Evolutionary conservation across 768 basidiomycete species (phyloP).

Genomic region (Fibroporia radiculosa): DNA sequence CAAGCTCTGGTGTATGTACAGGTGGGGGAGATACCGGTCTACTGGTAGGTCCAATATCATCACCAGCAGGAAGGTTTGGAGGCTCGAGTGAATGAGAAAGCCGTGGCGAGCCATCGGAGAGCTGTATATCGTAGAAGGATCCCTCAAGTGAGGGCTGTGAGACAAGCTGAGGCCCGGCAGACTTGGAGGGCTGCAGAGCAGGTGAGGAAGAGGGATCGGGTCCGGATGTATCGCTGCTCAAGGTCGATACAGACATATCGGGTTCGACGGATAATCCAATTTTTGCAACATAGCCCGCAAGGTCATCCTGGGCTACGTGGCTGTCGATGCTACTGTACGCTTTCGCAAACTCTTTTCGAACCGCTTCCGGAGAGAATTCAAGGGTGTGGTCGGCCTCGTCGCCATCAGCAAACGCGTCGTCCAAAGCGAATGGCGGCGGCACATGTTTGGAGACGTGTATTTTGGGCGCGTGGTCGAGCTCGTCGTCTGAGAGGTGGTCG

Average conservation of each 20-base stretch:
- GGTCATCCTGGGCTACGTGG: constrained; percentile 26
- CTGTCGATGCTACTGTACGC: constrained; percentile 31
- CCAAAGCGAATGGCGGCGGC: constrained; percentile 19
- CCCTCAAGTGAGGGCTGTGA: constrained; percentile 15
- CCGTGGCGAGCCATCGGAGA: constrained; percentile 16
- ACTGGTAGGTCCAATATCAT: constrained; percentile 5
- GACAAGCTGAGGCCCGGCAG: constrained; percentile 9
- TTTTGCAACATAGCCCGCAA: constrained; percentile 22
- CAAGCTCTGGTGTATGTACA: constrained; percentile 9
- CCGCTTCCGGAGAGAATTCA: constrained; percentile 52
- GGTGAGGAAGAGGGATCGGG: constrained; percentile 18
- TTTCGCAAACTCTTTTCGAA: constrained; percentile 55
- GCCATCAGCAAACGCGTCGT: constrained; percentile 63
- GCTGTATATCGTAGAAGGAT: constrained; percentile 18
- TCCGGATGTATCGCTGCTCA: constrained; percentile 39
- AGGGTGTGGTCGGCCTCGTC: constrained; percentile 42
- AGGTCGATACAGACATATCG: constrained; percentile 50
- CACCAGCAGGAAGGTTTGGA: constrained; percentile 1
- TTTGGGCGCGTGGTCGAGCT: neutral
- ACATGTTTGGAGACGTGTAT: neutral
- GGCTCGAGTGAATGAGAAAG: constrained; percentile 9
- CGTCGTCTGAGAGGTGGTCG: neutral
- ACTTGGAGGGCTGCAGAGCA: constrained; percentile 8
- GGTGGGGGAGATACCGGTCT: constrained; percentile 10
- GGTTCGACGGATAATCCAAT: constrained; percentile 23